Evolutionary conservation across 257 asterid genomes (phyloP).

Genomic region (Solanum ahanhuiri): DNA sequence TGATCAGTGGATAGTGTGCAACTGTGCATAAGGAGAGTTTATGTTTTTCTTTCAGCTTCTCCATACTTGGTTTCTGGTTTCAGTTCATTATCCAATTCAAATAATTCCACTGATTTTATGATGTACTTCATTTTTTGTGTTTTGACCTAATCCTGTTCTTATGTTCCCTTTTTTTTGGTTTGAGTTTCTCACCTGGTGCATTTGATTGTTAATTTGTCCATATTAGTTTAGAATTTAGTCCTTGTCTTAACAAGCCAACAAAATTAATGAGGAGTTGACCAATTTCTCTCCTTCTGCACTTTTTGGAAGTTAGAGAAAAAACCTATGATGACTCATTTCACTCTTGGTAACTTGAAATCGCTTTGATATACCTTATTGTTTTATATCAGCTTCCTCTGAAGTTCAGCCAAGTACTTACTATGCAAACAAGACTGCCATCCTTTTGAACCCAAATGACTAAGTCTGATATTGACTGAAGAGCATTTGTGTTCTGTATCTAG

Average conservation of each 20-base stretch:
- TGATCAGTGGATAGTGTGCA: background rate
- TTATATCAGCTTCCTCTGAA: background rate
- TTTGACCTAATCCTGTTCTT: background rate
- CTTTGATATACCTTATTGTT: background rate
- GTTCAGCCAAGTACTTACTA: background rate
- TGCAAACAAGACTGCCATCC: background rate
- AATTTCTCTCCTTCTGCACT: background rate
- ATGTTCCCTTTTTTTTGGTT: background rate
- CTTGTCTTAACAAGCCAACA: background rate
- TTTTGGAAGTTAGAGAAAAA: background rate
- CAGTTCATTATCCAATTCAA: background rate
- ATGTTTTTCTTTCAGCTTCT: background rate
- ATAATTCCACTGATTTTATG: background rate
- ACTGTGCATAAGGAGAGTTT: background rate
- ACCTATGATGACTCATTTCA: background rate
- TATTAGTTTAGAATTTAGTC: background rate
- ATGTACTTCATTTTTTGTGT: background rate
- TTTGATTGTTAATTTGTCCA: background rate
- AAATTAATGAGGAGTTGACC: background rate
- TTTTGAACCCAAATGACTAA: background rate
- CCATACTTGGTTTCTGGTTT: background rate
- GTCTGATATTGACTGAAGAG: background rate
- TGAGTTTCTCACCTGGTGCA: background rate
- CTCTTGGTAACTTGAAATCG: background rate
- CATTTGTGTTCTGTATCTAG: background rate